A percentile compares a stretch with the other conserved stretches of the same genome.
Evolutionary conservation across 495 filamentous ascomycete genomes (phyloP).

Genomic region (Penicillium alfredii): DNA sequence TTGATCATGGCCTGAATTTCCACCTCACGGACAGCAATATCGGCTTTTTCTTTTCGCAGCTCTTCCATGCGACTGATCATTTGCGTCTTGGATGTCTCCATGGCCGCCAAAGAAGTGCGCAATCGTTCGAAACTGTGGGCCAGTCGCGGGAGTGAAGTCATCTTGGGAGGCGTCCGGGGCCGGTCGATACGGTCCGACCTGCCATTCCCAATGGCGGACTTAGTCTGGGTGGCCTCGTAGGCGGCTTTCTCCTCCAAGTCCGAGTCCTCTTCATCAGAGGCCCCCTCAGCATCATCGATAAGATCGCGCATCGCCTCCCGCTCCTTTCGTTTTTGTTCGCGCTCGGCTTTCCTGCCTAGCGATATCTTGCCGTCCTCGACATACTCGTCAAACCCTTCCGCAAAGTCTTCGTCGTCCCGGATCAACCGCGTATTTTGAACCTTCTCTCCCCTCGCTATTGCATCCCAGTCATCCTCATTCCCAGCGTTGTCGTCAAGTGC

Average conservation of each 20-base stretch:
- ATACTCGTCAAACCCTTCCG: constrained; percentile 90
- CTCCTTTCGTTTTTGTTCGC: constrained; percentile 60
- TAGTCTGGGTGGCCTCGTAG: constrained; percentile 84
- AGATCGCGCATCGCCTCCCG: constrained; percentile 75
- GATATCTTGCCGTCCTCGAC: constrained; percentile 77
- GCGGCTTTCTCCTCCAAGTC: constrained; percentile 75
- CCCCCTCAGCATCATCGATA: constrained; percentile 72
- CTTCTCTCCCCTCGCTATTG: constrained; percentile 40
- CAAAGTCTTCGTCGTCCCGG: constrained; percentile 86
- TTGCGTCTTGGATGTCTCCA: constrained; percentile 48
- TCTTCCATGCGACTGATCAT: constrained; percentile 56
- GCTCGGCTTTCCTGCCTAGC: constrained; percentile 73
- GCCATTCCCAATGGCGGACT: constrained; percentile 69
- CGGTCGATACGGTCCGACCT: constrained; percentile 38
- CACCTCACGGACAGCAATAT: constrained; percentile 66
- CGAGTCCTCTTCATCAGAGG: constrained; percentile 63
- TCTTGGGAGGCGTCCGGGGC: constrained; percentile 50
- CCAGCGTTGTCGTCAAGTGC: constrained; percentile 53
- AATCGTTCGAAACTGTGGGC: constrained; percentile 44
- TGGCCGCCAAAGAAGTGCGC: constrained; percentile 45
- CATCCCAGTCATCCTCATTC: constrained; percentile 41
- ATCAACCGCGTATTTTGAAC: constrained; percentile 64
- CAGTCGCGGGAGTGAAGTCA: constrained; percentile 53
- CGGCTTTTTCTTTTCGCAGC: constrained; percentile 56
- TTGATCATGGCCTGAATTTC: constrained; percentile 78